Evolutionary conservation across 306 rosid species (phyloP).

Genomic region (Rosa multiflora): DNA sequence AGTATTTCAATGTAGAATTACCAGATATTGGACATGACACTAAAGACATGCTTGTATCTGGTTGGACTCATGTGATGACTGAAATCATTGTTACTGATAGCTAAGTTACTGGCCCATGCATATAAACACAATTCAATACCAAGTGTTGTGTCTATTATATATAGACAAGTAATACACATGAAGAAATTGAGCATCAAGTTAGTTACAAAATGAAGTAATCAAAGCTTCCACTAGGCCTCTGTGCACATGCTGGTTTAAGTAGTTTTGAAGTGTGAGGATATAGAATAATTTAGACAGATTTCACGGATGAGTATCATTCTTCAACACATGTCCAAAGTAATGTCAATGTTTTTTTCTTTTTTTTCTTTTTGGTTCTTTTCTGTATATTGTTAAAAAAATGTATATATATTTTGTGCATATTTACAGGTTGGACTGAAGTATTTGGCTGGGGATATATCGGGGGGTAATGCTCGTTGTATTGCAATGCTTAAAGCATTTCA

Average conservation of each 20-base stretch:
- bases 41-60: neutral
- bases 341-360: neutral
- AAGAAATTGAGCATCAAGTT: neutral
- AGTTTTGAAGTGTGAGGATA: neutral
- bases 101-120: constrained; percentile 3
- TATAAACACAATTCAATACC: neutral
- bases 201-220: neutral
- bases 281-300: neutral
- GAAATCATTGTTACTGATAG: neutral
- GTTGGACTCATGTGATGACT: neutral
- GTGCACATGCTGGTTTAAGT: neutral
- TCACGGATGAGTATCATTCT: neutral
- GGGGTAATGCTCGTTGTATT: constrained; percentile 85
- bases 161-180: neutral
- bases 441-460: constrained; percentile 65
- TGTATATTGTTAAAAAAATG: neutral
- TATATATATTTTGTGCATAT: constrained; percentile 10
- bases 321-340: neutral
- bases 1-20: neutral
- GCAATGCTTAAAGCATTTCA: constrained; percentile 84
- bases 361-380: too few species aligned
- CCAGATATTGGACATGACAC: neutral
- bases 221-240: neutral
- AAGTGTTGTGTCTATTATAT: neutral
- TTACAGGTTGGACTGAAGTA: constrained; percentile 78